phyloP scores from a whole-genome alignment of 2,329 filamentous ascomycete genomes.

The Beauveria medogensis region DNA sequence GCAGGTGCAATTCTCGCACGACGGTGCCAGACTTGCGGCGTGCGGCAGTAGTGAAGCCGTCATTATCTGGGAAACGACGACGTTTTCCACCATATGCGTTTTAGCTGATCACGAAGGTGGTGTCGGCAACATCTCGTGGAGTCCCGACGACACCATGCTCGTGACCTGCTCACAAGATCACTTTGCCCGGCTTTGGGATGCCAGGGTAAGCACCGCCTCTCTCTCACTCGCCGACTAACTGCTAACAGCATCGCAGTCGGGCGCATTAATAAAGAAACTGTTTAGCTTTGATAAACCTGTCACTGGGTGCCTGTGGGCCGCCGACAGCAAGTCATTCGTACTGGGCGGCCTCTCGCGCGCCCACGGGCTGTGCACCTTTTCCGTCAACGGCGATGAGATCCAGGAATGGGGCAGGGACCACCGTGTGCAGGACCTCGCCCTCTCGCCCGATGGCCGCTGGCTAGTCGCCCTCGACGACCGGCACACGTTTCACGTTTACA shows the following conservation, averaged over 20 bases:
- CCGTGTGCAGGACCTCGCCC: conserved; percentile 75
- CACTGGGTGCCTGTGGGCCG: conserved; percentile 82
- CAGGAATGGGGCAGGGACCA: conserved; percentile 63
- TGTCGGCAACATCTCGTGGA: conserved; percentile 81
- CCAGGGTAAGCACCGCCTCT: conserved; percentile 41
- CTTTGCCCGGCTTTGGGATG: conserved; percentile 68
- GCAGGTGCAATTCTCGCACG: conserved; percentile 83
- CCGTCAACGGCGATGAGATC: conserved; percentile 51
- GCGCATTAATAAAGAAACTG: conserved; percentile 54
- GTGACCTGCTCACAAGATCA: conserved; percentile 75
- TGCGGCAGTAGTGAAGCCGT: conserved; percentile 69
- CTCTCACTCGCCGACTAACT: background rate
- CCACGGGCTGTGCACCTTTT: conserved; percentile 63
- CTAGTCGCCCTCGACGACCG: conserved; percentile 71
- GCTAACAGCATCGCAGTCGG: conserved; percentile 41
- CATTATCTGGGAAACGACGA: conserved; percentile 71
- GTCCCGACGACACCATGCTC: conserved; percentile 79
- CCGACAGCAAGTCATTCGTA: conserved; percentile 69
- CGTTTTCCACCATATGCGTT: conserved; percentile 55
- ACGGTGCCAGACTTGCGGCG: conserved; percentile 74
- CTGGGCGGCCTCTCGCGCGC: conserved; percentile 66
- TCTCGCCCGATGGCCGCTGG: conserved; percentile 71
- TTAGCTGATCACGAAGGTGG: conserved; percentile 60
- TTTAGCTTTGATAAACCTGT: conserved; percentile 74
- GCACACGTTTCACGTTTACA: conserved; percentile 70